Conservation (phyloP, 805 yeast genomes). For the Zygosaccharomyces lentus region DNA sequence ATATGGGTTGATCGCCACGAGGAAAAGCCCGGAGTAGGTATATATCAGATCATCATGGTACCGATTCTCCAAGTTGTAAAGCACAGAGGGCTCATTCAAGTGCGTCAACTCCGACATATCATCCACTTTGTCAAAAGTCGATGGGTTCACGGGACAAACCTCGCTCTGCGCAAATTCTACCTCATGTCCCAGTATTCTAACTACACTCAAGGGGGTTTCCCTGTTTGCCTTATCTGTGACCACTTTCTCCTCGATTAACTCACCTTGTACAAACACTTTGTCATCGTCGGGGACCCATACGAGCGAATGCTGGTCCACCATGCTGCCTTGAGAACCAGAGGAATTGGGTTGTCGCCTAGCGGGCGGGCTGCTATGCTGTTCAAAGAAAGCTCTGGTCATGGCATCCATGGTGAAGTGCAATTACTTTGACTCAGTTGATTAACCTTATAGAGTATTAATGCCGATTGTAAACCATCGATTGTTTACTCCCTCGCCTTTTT, state of each 20-base stretch:
- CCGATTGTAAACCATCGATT: slow-evolving; percentile 1
- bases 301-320: slow-evolving; percentile 13
- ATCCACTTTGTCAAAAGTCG: slow-evolving; percentile 81
- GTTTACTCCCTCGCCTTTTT: slow-evolving; percentile 10
- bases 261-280: slow-evolving; percentile 30
- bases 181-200: slow-evolving; percentile 16
- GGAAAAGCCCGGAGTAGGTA: slow-evolving; percentile 90
- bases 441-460: not conserved
- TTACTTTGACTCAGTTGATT: slow-evolving; percentile 1
- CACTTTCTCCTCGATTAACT: slow-evolving; percentile 18
- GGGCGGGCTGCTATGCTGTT: slow-evolving; percentile 1
- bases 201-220: slow-evolving; percentile 20
- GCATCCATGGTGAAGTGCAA: not conserved
- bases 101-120: slow-evolving; percentile 96
- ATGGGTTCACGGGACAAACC: slow-evolving; percentile 63
- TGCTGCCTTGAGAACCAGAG: slow-evolving; percentile 6
- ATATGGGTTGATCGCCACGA: slow-evolving; percentile 95
- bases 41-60: slow-evolving; percentile 76
- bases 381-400: slow-evolving; percentile 7
- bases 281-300: slow-evolving; percentile 34
- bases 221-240: slow-evolving; percentile 23
- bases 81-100: slow-evolving; percentile 92
- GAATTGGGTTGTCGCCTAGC: slow-evolving; percentile 2
- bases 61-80: slow-evolving; percentile 73
- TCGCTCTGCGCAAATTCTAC: slow-evolving; percentile 32